Conservation (phyloP, 257 asterid genomes). For the Przewalskia tangutica region DNA sequence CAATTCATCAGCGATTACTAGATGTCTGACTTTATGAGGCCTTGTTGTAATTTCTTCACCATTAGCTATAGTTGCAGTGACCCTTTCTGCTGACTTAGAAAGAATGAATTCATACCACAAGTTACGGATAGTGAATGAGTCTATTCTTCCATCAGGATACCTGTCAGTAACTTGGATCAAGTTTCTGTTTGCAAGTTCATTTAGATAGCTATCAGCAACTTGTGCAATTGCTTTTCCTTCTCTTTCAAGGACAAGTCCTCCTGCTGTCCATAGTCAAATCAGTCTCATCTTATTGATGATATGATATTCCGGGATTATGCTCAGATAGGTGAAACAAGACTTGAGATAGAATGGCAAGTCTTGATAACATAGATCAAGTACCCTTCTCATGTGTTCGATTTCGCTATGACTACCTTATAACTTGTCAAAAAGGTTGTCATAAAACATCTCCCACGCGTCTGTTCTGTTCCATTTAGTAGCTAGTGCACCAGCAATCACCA, state of each 20-base stretch:
- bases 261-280: slow-evolving; percentile 16
- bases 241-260: slow-evolving; percentile 11
- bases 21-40: slow-evolving; percentile 1
- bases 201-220: slow-evolving; percentile 16
- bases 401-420: neutral
- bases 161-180: slow-evolving; percentile 3
- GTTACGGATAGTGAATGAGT: slow-evolving; percentile 10
- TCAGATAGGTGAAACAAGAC: slow-evolving; percentile 16
- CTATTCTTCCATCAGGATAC: slow-evolving; percentile 2
- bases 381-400: slow-evolving; percentile 7
- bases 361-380: slow-evolving; percentile 14
- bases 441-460: slow-evolving; percentile 13
- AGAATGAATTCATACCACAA: slow-evolving; percentile 2
- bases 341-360: slow-evolving; percentile 20
- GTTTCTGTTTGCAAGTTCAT: slow-evolving; percentile 15
- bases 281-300: slow-evolving; percentile 7
- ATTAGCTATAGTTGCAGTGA: neutral
- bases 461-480: slow-evolving; percentile 6
- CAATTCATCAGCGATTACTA: neutral
- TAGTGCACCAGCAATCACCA: slow-evolving; percentile 19
- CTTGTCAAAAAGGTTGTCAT: slow-evolving; percentile 6
- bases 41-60: neutral
- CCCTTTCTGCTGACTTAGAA: slow-evolving; percentile 4
- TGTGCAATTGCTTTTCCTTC: slow-evolving; percentile 6
- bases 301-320: slow-evolving; percentile 11